A percentile compares a stretch with the other conserved stretches of the same genome.
Conservation (phyloP, 768 basidiomycete genomes). For the Astraeus odoratus region DNA sequence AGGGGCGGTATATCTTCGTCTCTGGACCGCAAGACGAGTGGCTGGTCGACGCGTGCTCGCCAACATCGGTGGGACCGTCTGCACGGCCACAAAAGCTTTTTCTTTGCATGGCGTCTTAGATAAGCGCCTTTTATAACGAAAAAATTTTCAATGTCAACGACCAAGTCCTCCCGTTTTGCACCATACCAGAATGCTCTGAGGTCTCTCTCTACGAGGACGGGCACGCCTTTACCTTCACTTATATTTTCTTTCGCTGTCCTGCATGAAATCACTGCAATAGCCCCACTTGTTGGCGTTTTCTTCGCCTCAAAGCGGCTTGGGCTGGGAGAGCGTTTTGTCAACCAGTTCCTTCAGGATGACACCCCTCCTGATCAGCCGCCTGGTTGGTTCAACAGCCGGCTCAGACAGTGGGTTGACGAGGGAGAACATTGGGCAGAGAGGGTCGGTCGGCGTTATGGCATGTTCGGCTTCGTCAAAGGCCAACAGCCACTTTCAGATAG, state of each 20-base stretch:
- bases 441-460: constrained; percentile 70
- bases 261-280: constrained; percentile 79
- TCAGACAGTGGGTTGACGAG: constrained; percentile 64
- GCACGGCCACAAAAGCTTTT: constrained; percentile 16
- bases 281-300: constrained; percentile 70
- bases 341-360: constrained; percentile 25
- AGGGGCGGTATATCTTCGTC: not conserved
- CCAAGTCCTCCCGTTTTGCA: constrained; percentile 27
- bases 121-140: constrained; percentile 5
- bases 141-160: constrained; percentile 17
- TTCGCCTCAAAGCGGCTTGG: constrained; percentile 60
- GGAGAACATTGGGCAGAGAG: constrained; percentile 66
- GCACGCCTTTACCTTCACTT: constrained; percentile 72
- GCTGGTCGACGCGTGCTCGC: constrained; percentile 5
- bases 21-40: constrained; percentile 5
- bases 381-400: constrained; percentile 37
- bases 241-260: constrained; percentile 72
- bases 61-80: constrained; percentile 19
- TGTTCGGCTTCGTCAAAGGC: constrained; percentile 70
- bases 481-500: not conserved
- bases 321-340: constrained; percentile 60
- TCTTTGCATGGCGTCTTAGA: constrained; percentile 17
- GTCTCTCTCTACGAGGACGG: constrained; percentile 59
- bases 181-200: constrained; percentile 51
- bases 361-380: constrained; percentile 8